phyloP scores from a whole-genome alignment of 805 yeast species.

The Wickerhamomyces strasburgensis region DNA sequence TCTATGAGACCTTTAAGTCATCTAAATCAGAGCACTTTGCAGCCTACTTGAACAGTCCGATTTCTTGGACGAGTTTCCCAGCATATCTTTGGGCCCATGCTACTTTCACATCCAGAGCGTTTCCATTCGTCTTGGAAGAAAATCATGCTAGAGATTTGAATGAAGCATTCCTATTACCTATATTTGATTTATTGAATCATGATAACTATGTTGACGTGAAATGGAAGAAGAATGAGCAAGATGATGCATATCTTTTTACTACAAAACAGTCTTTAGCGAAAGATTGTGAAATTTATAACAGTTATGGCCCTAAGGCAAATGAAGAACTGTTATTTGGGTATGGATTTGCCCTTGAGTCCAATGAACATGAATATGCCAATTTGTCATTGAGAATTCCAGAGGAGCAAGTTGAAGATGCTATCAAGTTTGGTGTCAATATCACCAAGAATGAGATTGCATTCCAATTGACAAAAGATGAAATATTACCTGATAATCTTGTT shows the following conservation, averaged over 20 bases:
- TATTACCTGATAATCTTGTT: slow-evolving; percentile 42
- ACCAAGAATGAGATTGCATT: slow-evolving; percentile 39
- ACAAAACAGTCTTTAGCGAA: slow-evolving; percentile 28
- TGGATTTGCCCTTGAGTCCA: slow-evolving; percentile 64
- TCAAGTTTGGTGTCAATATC: slow-evolving; percentile 34
- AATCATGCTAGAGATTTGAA: slow-evolving; percentile 33
- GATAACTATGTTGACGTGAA: slow-evolving; percentile 46
- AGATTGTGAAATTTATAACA: slow-evolving; percentile 61
- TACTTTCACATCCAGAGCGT: slow-evolving; percentile 72
- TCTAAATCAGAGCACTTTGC: slow-evolving; percentile 23
- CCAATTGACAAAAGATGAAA: slow-evolving; percentile 28
- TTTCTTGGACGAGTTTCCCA: slow-evolving; percentile 58
- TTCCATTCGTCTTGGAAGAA: slow-evolving; percentile 59
- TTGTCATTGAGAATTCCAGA: slow-evolving; percentile 52
- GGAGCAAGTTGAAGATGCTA: slow-evolving; percentile 26
- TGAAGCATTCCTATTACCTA: slow-evolving; percentile 69
- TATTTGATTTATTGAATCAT: slow-evolving; percentile 79
- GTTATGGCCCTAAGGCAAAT: slow-evolving; percentile 85
- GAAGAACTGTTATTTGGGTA: slow-evolving; percentile 78
- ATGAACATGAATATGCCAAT: slow-evolving; percentile 53
- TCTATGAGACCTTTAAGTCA: slow-evolving; percentile 23
- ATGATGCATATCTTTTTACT: slow-evolving; percentile 35
- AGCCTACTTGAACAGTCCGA: slow-evolving; percentile 23
- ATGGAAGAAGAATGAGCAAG: slow-evolving; percentile 43
- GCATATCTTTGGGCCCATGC: slow-evolving; percentile 73